Evolutionary conservation across 2,329 filamentous ascomycete species (phyloP).

Genomic region (Exophiala dermatitidis): DNA sequence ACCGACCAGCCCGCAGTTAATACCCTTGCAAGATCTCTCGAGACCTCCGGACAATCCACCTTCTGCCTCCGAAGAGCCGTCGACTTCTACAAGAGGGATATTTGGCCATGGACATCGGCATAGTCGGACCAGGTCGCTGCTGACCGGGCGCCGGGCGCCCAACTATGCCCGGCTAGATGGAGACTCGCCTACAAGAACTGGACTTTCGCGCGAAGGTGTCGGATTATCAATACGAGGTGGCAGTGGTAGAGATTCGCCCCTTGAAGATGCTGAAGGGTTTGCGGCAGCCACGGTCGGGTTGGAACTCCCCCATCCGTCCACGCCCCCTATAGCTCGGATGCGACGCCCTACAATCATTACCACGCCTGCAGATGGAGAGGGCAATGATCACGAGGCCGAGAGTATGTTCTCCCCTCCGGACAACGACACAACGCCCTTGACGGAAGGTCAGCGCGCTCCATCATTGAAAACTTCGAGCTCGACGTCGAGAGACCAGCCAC

Average conservation of each 20-base stretch:
- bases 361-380: slow-evolving; percentile 24
- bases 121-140: slow-evolving; percentile 42
- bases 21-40: slow-evolving; percentile 62
- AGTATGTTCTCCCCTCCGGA: slow-evolving; percentile 38
- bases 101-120: slow-evolving; percentile 21
- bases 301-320: slow-evolving; percentile 32
- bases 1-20: slow-evolving; percentile 43
- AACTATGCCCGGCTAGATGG: slow-evolving; percentile 24
- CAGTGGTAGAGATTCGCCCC: slow-evolving; percentile 35
- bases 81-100: slow-evolving; percentile 28
- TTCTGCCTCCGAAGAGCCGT: slow-evolving; percentile 28
- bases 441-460: slow-evolving; percentile 50
- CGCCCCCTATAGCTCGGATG: slow-evolving; percentile 21
- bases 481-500: slow-evolving; percentile 37
- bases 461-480: slow-evolving; percentile 43
- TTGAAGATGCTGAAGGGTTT: slow-evolving; percentile 36
- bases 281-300: slow-evolving; percentile 40
- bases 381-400: slow-evolving; percentile 30
- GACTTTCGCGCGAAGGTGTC: slow-evolving; percentile 1
- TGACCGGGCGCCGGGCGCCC: slow-evolving; percentile 37
- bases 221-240: slow-evolving; percentile 19
- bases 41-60: slow-evolving; percentile 32
- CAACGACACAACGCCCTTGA: slow-evolving; percentile 55
- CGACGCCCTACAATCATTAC: slow-evolving; percentile 27
- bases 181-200: slow-evolving; percentile 23